These are phyloP conservation scores for Beauveria brongniartii DNA, from an alignment of 2,329 filamentous ascomycete species.

Conservation along the genomic window DNA sequence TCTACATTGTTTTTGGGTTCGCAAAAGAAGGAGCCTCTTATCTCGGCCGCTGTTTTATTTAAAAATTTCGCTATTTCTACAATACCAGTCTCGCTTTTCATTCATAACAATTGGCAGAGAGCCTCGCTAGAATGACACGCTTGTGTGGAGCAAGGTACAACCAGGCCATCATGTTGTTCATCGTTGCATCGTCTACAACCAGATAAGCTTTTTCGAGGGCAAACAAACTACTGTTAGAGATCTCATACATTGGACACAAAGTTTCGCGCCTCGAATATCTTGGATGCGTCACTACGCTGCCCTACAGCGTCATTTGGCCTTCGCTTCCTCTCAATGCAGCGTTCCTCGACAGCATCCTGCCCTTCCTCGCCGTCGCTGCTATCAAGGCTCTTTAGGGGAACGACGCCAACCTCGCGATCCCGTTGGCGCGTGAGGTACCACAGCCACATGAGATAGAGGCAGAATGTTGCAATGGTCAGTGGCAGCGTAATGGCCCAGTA, in stretches of 20 bases:
- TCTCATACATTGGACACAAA: not conserved
- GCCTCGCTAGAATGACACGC: not conserved
- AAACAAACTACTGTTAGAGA: not conserved
- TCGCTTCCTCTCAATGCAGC: slow-evolving; percentile 4
- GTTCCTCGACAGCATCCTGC: not conserved
- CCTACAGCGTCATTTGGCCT: not conserved
- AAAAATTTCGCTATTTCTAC: too few relatives aligned
- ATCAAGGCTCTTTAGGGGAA: not conserved
- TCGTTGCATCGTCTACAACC: not conserved
- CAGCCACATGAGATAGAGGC: slow-evolving; percentile 27
- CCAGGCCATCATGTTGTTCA: too few relatives aligned
- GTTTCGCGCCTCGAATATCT: not conserved
- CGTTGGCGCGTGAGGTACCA: slow-evolving; percentile 21
- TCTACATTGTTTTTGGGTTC: not conserved
- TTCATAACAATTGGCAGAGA: not conserved
- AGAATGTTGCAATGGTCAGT: slow-evolving; percentile 27
- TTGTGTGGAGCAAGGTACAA: not conserved
- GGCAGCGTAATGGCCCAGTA: slow-evolving; percentile 34
- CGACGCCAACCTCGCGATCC: slow-evolving; percentile 7
- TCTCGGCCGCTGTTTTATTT: not conserved
- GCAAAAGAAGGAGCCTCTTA: not conserved
- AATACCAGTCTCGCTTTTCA: not conserved
- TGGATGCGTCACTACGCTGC: not conserved
- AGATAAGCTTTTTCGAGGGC: not conserved
- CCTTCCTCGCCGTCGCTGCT: not conserved